Evolutionary conservation across 2,329 filamentous ascomycete genomes (phyloP).

Genomic region (Thielaviopsis ethacetica): DNA sequence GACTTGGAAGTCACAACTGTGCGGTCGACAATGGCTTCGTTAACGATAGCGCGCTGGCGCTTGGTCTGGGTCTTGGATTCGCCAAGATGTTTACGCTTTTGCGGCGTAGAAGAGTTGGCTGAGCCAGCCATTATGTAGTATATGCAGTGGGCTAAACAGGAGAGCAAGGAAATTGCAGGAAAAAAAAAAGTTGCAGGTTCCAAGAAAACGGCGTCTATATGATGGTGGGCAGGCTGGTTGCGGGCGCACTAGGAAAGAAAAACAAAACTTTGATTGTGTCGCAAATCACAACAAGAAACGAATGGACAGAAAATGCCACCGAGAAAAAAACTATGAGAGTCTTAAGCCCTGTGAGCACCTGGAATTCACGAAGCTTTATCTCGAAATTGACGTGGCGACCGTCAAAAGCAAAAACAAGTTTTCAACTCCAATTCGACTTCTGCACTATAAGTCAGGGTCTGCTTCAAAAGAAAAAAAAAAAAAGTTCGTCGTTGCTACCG

Average conservation of each 20-base stretch:
- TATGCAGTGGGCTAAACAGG: not conserved
- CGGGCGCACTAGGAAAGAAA: not conserved
- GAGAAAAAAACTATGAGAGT: not conserved
- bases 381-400: not conserved
- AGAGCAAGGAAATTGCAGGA: not conserved
- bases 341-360: not conserved
- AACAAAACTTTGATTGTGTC: not conserved
- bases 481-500: slow-evolving; percentile 8
- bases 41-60: slow-evolving; percentile 1
- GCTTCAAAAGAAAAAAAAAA: slow-evolving; percentile 10
- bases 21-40: slow-evolving; percentile 8
- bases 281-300: not conserved
- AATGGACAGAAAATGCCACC: not conserved
- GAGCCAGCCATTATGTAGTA: slow-evolving; percentile 6
- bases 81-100: slow-evolving; percentile 12
- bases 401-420: not conserved
- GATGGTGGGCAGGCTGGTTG: not conserved
- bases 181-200: slow-evolving; percentile 2
- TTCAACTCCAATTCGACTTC: not conserved
- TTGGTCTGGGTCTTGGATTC: slow-evolving; percentile 10
- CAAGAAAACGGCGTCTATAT: not conserved
- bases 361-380: not conserved
- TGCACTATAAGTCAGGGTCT: not conserved
- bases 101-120: slow-evolving; percentile 3
- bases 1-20: slow-evolving; percentile 4